Base-by-base conservation (phyloP, 768 basidiomycete species). In the Lactarius akahatsu region DNA sequence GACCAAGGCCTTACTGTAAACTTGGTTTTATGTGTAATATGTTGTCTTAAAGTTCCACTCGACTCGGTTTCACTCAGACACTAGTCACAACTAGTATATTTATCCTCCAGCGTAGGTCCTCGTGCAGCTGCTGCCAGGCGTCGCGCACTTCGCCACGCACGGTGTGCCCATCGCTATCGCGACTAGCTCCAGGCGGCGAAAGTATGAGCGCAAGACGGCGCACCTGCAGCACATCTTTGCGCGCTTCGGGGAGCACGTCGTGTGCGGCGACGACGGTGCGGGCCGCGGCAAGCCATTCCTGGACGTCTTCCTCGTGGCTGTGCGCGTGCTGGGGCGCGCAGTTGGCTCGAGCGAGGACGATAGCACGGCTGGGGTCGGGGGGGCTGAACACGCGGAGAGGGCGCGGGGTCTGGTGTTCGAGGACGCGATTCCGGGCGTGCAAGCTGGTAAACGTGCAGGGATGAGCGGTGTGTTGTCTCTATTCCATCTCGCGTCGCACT, bases 401-500 rank as follows among this genome's bases (percentile, higher is more conserved):
- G 74, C 74, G 34, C 85, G 80, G 66, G 91, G 91, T 0, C 78
- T 96, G 0, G 86, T 96, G 2, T 91, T 96, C 65, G 93, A 96
- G 76, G 93, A 96, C 74, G 86, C 86, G 3, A 76, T 91, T 50
- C 84, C 84, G 0, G 93, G 93, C 0, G 79, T 95, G 69, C 85
- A 89, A 69, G 91, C 92, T 8, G 93, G 87, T 2, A 90, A 90
- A 73, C 81, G 89, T 64, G 92, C 92, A 3, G 92, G 91, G 15
- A 94, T 95, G 93, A 83, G 87, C 64, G 92, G 93, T 93, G 63
- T 45, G 82, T 72, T 1, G 23, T 32, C 15, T 41, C 3, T 36
- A 64, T 47, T 38, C n/a, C 23, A 18, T 23, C 15, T 15, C 9
- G 43, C 34, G n/a, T n/a, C 30, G 40, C 69, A 36, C 26, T 16